Conservation (phyloP, 345 rosid genomes). For the Brassica carinata region DNA sequence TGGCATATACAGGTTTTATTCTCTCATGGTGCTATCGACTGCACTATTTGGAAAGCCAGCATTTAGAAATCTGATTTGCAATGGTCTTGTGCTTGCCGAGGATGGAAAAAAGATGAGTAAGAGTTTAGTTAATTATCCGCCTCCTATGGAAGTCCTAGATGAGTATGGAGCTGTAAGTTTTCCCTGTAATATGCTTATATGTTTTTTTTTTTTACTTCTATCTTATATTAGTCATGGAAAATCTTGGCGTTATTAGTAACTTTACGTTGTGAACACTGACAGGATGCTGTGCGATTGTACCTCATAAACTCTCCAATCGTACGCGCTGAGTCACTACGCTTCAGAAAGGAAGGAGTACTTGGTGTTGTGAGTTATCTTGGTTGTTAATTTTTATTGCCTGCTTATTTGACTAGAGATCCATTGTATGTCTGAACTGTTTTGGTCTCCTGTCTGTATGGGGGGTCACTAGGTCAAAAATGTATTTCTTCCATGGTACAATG, state of each 20-base stretch:
- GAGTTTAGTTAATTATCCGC: constrained; percentile 83
- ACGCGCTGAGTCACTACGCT: constrained; percentile 93
- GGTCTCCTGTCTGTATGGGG: constrained; percentile 4
- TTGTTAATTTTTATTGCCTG: neutral
- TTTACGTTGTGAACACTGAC: constrained; percentile 21
- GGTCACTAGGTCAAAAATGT: constrained; percentile 86
- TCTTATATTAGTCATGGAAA: no score
- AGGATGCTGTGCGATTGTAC: constrained; percentile 96
- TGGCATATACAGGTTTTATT: constrained; percentile 52
- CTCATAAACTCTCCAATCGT: constrained; percentile 98
- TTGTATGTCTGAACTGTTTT: constrained; percentile 21
- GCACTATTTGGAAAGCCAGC: constrained; percentile 96
- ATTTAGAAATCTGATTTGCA: constrained; percentile 90
- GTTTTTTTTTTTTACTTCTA: neutral
- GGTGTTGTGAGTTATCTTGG: constrained; percentile 75
- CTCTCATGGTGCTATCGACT: constrained; percentile 96
- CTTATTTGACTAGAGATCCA: constrained; percentile 15
- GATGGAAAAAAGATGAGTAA: constrained; percentile 99
- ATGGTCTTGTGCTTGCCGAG: constrained; percentile 93
- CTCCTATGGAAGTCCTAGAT: constrained; percentile 80
- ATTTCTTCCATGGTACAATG: constrained; percentile 99
- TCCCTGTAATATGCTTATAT: neutral
- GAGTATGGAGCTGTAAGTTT: constrained; percentile 94
- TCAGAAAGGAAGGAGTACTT: constrained; percentile 89
- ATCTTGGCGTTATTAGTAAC: neutral